Evolutionary conservation across 2,329 filamentous ascomycete species (phyloP), one percentile per base, ranked within the genome.

Genomic region (Sclerotiophoma versabilis): DNA sequence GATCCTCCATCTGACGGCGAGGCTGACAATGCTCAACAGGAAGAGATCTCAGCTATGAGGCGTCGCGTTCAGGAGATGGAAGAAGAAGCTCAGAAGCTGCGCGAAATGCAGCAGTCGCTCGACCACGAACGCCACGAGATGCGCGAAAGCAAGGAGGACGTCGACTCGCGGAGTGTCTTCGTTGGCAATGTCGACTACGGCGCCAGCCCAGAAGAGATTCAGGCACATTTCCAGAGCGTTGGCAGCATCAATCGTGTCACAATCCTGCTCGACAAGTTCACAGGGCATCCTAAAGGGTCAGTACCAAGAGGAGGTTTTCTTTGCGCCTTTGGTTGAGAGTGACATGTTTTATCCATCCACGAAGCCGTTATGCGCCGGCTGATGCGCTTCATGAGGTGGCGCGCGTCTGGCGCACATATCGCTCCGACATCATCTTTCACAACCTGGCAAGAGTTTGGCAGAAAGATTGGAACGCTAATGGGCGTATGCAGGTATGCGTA

Each of bases 161-260:
- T 99, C 55, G 95, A 99, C 78, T 88, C 88, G 64, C 88, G 95
- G 70, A 97, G 92, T 79, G 92, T 99, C 77, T 99, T 99, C 75
- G 95, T 99, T 37, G 95, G 95, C 65, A 99, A 99, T 68, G 95
- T 99, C 63, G 95, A 99, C 78, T 99, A 99, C 77, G 93, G 91
- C 59, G 93, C 93, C 19, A 96, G 92, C 23, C 95, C 95, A 2
- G 95, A 99, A 79, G 95, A 99, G 80, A 95, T 99, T 55, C 95
- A 99, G 81, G 91, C 92, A 55, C 95, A 99, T 74, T 99, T 99
- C 80, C 92, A 96, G 81, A 96, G 88, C 81, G 96, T 92, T 70
- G 95, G 95, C 57, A 92, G 90, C 64, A 99, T 99, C 82, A 99
- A 99, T 78, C 89, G 95, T 57, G 95, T 99, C 55, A 99, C 95